A percentile compares a stretch with the other conserved stretches of the same genome.
phyloP scores from a whole-genome alignment of 1,139 yeast genomes.

The Hyphopichia khmerensis region DNA sequence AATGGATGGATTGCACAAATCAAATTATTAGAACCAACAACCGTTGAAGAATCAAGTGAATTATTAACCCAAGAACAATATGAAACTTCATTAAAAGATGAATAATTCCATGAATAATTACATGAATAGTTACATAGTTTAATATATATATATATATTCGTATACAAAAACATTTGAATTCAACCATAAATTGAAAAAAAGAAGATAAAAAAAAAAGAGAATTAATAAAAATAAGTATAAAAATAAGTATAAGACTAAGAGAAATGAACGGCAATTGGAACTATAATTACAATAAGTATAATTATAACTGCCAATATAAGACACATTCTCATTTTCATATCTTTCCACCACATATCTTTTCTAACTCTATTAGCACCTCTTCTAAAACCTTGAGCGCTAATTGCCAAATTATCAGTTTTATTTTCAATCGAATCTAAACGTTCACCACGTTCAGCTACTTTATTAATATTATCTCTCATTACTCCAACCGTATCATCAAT shows the following conservation, averaged over 20 bases:
- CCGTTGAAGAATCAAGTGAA: conserved; percentile 24
- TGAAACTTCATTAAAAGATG: conserved; percentile 59
- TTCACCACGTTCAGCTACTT: conserved; percentile 94
- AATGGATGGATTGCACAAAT: conserved; percentile 90
- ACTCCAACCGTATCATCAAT: conserved; percentile 96
- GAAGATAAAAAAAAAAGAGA: not conserved
- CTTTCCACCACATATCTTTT: conserved; percentile 99
- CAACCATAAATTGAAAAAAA: not conserved
- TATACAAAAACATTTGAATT: not conserved
- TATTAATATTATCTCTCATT: conserved; percentile 96
- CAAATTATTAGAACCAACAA: conserved; percentile 43
- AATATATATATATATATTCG: not conserved
- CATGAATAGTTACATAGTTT: not conserved
- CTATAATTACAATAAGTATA: conserved; percentile 82
- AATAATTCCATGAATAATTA: conserved; percentile 13
- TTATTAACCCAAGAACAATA: conserved; percentile 57
- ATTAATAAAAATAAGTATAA: not conserved
- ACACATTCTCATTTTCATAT: conserved; percentile 94
- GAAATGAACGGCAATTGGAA: conserved; percentile 91
- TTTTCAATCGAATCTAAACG: conserved; percentile 90
- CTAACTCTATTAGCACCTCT: conserved; percentile 97
- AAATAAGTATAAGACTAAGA: not conserved
- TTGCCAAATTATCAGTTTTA: conserved; percentile 91
- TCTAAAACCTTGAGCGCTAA: conserved; percentile 92
- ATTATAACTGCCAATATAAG: conserved; percentile 78